These are phyloP conservation scores for Carex parvula DNA, from an alignment of 176 grass and related monocot species.

Conservation along the genomic window DNA sequence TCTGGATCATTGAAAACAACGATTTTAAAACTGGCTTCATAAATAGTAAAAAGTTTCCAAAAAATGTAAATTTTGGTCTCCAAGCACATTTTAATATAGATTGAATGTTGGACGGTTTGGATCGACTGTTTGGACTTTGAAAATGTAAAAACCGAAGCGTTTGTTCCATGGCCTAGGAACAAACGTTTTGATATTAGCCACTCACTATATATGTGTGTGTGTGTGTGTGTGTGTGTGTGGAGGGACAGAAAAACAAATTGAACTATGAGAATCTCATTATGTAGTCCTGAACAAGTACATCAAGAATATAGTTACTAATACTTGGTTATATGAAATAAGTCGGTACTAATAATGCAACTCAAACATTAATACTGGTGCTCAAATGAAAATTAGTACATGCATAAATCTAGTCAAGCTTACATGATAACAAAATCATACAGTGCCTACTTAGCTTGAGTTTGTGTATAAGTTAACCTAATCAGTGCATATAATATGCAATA, in stretches of 20 bases:
- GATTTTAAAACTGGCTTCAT: too few relatives aligned
- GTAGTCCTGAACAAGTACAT: not conserved
- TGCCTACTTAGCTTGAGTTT: not conserved
- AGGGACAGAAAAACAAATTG: not conserved
- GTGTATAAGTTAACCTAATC: not conserved
- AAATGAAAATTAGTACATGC: not conserved
- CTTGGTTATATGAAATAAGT: not conserved
- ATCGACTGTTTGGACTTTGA: too few relatives aligned
- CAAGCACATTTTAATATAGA: too few relatives aligned
- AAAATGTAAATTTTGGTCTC: too few relatives aligned
- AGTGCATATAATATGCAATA: not conserved
- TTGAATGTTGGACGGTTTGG: too few relatives aligned
- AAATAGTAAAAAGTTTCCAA: too few relatives aligned
- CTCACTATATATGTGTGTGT: too few relatives aligned
- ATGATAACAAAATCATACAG: not conserved
- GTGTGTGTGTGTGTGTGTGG: not conserved
- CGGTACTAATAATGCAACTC: not conserved
- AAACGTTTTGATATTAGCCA: too few relatives aligned
- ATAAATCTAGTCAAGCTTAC: not conserved
- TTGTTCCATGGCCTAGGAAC: too few relatives aligned
- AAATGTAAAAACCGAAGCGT: too few relatives aligned
- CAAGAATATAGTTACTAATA: not conserved
- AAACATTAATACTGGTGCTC: not conserved
- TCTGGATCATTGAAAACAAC: too few relatives aligned
- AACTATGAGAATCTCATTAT: not conserved